Conservation (phyloP, 768 basidiomycete species). For the Candolleomyces efflorescens region DNA sequence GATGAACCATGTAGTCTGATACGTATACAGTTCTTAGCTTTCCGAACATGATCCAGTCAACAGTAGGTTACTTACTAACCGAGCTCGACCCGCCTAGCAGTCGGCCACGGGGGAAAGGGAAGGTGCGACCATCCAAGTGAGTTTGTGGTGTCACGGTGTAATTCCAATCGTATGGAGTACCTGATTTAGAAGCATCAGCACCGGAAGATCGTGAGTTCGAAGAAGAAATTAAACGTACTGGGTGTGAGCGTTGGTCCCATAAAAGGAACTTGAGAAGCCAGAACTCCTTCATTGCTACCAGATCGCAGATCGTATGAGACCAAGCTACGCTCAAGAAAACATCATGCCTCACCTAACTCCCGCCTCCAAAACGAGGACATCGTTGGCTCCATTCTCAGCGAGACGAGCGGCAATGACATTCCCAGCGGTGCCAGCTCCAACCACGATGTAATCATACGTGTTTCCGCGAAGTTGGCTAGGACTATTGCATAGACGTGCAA, state of each 20-base stretch:
- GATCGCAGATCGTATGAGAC: not conserved
- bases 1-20: conserved; percentile 25
- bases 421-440: conserved; percentile 35
- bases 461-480: not conserved
- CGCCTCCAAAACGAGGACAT: conserved; percentile 29
- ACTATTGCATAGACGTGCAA: not conserved
- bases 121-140: conserved; percentile 16
- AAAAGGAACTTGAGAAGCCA: conserved; percentile 6
- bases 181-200: conserved; percentile 6
- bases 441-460: conserved; percentile 24
- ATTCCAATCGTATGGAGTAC: conserved; percentile 24
- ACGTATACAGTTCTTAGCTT: not conserved
- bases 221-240: not conserved
- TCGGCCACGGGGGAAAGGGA: conserved; percentile 20
- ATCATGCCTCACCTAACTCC: conserved; percentile 20
- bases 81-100: conserved; percentile 25
- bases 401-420: conserved; percentile 29
- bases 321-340: not conserved
- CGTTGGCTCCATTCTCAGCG: conserved; percentile 23
- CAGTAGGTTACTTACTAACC: conserved; percentile 17
- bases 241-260: conserved; percentile 2
- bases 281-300: conserved; percentile 8
- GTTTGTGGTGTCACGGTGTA: conserved; percentile 21
- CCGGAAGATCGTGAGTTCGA: conserved; percentile 3
- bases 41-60: too few relatives aligned